Conservation (phyloP, 2,329 filamentous ascomycete genomes). For the Phialophora chinensis region DNA sequence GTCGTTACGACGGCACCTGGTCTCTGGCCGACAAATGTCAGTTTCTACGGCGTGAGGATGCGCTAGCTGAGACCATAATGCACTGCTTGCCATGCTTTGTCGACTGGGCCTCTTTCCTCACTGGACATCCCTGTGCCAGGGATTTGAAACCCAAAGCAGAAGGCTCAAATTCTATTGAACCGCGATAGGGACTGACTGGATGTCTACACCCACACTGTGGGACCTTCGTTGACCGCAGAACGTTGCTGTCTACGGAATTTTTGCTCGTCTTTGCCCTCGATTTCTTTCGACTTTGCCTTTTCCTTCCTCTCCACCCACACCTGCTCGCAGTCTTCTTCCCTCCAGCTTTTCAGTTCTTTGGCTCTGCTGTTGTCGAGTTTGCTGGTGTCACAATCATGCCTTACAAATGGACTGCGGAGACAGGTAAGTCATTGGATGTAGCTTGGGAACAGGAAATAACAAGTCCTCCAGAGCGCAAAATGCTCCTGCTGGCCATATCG, state of each 20-base stretch:
- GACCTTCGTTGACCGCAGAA: slow-evolving; percentile 21
- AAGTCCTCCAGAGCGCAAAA: slow-evolving; percentile 24
- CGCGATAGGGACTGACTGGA: background rate
- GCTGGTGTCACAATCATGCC: slow-evolving; percentile 22
- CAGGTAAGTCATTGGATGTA: background rate
- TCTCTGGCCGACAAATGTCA: slow-evolving; percentile 13
- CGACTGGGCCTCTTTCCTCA: background rate
- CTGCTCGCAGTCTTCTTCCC: slow-evolving; percentile 1
- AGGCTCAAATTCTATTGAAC: background rate
- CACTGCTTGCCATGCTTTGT: slow-evolving; percentile 1
- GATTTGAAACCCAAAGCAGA: background rate
- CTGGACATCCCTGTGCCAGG: background rate
- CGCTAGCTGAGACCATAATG: slow-evolving; percentile 1
- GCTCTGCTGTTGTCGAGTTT: slow-evolving; percentile 5
- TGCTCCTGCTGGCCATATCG: slow-evolving; percentile 34
- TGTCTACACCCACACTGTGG: background rate
- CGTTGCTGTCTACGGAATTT: slow-evolving; percentile 26
- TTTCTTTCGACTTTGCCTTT: slow-evolving; percentile 13
- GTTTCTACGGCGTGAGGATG: background rate
- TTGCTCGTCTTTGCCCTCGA: slow-evolving; percentile 8
- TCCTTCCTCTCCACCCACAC: slow-evolving; percentile 20
- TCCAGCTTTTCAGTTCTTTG: slow-evolving; percentile 2
- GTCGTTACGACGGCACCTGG: background rate
- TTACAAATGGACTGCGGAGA: slow-evolving; percentile 33
- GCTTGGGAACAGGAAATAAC: background rate